Conservation (phyloP, 2,329 filamentous ascomycete species). For the Alternaria incomplexa region DNA sequence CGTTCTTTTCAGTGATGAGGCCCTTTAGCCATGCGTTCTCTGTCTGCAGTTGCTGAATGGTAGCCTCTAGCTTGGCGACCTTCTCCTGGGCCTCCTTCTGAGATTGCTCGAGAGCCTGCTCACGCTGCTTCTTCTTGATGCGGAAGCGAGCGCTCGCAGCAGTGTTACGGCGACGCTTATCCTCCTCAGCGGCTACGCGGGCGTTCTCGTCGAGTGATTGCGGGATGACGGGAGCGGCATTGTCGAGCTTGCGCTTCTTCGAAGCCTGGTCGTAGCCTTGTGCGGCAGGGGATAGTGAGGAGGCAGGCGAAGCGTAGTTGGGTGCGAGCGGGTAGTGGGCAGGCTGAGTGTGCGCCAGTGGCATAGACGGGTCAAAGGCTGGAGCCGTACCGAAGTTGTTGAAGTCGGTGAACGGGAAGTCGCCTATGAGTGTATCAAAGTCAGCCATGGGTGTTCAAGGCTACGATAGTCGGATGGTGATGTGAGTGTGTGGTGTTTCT, state of each 20-base stretch:
- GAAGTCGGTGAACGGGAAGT: slow-evolving; percentile 57
- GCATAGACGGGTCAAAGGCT: slow-evolving; percentile 41
- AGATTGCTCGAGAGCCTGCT: slow-evolving; percentile 59
- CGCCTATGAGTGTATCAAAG: slow-evolving; percentile 46
- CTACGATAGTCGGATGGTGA: slow-evolving; percentile 10
- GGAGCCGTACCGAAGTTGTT: slow-evolving; percentile 45
- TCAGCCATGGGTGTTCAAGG: slow-evolving; percentile 39
- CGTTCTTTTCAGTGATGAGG: slow-evolving; percentile 58
- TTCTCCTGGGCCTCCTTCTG: slow-evolving; percentile 59
- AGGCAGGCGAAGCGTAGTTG: slow-evolving; percentile 36
- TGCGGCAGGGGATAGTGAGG: slow-evolving; percentile 38
- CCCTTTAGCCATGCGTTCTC: slow-evolving; percentile 61
- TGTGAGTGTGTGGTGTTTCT: slow-evolving; percentile 19
- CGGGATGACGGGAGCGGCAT: slow-evolving; percentile 36
- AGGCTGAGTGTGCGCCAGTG: slow-evolving; percentile 35
- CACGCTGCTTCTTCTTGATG: slow-evolving; percentile 63
- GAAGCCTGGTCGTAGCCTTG: slow-evolving; percentile 39
- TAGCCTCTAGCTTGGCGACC: slow-evolving; percentile 52
- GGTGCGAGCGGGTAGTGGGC: slow-evolving; percentile 32
- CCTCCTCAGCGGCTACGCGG: slow-evolving; percentile 57
- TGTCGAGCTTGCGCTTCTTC: slow-evolving; percentile 57
- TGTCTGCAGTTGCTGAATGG: slow-evolving; percentile 58
- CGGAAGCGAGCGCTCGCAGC: slow-evolving; percentile 61
- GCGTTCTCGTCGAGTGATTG: slow-evolving; percentile 53
- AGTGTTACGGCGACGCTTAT: slow-evolving; percentile 61